Percentiles rank a stretch among this genome's conserved stretches.
phyloP scores from a whole-genome alignment of 768 basidiomycete genomes.

The Boletellus emodensis region DNA sequence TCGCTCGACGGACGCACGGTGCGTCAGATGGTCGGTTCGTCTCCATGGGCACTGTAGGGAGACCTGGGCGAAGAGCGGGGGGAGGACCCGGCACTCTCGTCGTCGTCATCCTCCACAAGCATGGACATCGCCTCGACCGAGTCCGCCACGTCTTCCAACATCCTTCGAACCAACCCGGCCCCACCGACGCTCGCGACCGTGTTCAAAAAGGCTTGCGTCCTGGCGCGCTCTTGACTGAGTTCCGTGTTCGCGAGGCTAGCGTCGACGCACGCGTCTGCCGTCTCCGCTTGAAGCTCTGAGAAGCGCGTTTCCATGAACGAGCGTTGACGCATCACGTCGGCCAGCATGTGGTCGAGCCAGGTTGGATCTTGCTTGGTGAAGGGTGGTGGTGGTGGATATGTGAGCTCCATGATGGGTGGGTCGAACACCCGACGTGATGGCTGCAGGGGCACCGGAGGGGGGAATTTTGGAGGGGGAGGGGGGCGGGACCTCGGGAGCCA shows the following conservation, averaged over 20 bases:
- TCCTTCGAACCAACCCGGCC: slow-evolving; percentile 23
- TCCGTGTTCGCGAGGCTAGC: slow-evolving; percentile 26
- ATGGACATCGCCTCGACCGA: slow-evolving; percentile 15
- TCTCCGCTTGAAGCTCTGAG: slow-evolving; percentile 14
- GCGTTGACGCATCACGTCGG: slow-evolving; percentile 26
- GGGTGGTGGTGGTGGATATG: slow-evolving; percentile 27
- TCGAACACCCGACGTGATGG: slow-evolving; percentile 10
- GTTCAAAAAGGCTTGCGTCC: slow-evolving; percentile 26
- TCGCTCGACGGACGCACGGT: neutral
- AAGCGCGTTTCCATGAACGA: slow-evolving; percentile 16
- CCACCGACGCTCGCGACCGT: slow-evolving; percentile 24
- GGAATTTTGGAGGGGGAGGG: slow-evolving; percentile 16
- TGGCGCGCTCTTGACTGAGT: slow-evolving; percentile 18
- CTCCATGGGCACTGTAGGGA: too few relatives aligned
- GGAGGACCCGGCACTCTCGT: neutral
- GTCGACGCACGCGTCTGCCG: slow-evolving; percentile 22
- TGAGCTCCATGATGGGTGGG: slow-evolving; percentile 27
- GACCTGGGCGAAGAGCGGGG: slow-evolving; percentile 6
- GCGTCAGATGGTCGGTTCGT: neutral
- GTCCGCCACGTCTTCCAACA: slow-evolving; percentile 18
- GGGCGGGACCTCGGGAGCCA: slow-evolving; percentile 24
- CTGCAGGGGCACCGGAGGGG: slow-evolving; percentile 1
- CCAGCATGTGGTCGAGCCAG: slow-evolving; percentile 27
- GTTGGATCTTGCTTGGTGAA: slow-evolving; percentile 23
- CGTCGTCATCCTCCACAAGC: neutral